These are phyloP conservation scores for Calonectria pteridis DNA, from an alignment of 2,329 filamentous ascomycete genomes.

Conservation along the genomic window DNA sequence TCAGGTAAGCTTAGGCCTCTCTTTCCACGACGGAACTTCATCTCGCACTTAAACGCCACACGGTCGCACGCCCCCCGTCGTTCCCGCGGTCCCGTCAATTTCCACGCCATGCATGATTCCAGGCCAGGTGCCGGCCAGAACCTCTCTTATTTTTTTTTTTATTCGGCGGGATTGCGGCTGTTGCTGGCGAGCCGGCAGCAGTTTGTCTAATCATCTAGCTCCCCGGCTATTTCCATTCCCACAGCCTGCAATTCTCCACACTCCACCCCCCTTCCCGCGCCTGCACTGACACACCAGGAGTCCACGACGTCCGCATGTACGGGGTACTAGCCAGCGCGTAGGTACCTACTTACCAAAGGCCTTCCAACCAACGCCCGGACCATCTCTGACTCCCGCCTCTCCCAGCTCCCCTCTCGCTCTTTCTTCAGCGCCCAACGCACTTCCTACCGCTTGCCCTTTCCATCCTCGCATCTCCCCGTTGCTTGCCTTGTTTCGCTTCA, in stretches of 20 bases:
- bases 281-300: background rate
- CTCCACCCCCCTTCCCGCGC: background rate
- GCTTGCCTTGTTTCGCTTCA: conserved; percentile 3
- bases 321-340: background rate
- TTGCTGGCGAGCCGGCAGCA: background rate
- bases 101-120: background rate
- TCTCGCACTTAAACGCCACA: conserved; percentile 10
- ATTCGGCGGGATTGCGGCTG: background rate
- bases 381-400: conserved; percentile 11
- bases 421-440: conserved; percentile 30
- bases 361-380: conserved; percentile 11
- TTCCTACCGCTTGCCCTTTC: conserved; percentile 33
- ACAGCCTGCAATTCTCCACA: background rate
- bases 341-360: background rate
- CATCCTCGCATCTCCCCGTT: conserved; percentile 35
- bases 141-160: background rate
- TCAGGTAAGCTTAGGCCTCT: background rate
- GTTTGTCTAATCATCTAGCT: background rate
- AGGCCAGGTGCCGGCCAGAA: background rate
- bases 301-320: background rate
- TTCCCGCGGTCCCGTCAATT: conserved; percentile 7
- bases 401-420: conserved; percentile 42
- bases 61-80: conserved; percentile 11
- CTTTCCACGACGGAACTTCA: conserved; percentile 1
- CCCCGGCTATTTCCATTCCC: background rate